Evolutionary conservation across 164 flowering plant species (phyloP).

Genomic region (Hamamelis virginiana): DNA sequence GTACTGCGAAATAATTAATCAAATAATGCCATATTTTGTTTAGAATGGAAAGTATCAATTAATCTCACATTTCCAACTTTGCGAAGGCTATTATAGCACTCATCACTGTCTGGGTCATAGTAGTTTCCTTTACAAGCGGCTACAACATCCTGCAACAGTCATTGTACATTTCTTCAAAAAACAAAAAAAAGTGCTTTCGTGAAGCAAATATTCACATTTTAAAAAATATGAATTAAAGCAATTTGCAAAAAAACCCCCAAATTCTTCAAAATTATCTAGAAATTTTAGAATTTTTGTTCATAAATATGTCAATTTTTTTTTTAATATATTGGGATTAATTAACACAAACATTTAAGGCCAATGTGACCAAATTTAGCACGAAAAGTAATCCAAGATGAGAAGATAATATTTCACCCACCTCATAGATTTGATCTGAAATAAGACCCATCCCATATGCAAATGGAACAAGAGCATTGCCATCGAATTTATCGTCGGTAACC

Average conservation of each 20-base stretch:
- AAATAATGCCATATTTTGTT: too few species aligned
- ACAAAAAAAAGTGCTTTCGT: too few species aligned
- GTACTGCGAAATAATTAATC: too few species aligned
- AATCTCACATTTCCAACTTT: slow-evolving; percentile 21
- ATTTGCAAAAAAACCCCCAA: too few species aligned
- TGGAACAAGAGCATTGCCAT: slow-evolving; percentile 39
- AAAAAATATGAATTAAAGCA: too few species aligned
- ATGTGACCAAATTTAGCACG: too few species aligned
- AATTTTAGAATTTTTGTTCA: too few species aligned
- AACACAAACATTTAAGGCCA: too few species aligned
- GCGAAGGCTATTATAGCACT: slow-evolving; percentile 2
- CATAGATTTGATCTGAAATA: slow-evolving; percentile 28
- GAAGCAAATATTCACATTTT: background rate
- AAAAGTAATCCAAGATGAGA: background rate
- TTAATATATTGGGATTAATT: too few species aligned
- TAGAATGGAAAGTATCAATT: background rate
- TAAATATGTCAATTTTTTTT: too few species aligned
- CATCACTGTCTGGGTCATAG: background rate
- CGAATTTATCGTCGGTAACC: slow-evolving; percentile 27
- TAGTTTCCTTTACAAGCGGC: slow-evolving; percentile 24
- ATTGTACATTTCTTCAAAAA: background rate
- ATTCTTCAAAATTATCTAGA: too few species aligned
- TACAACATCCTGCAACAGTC: slow-evolving; percentile 16
- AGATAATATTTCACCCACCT: slow-evolving; percentile 11
- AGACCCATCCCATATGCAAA: slow-evolving; percentile 47